Percentiles rank a stretch among this genome's conserved stretches.
phyloP scores from a whole-genome alignment of 2,329 filamentous ascomycete species.

The Leptodontidium sp. region DNA sequence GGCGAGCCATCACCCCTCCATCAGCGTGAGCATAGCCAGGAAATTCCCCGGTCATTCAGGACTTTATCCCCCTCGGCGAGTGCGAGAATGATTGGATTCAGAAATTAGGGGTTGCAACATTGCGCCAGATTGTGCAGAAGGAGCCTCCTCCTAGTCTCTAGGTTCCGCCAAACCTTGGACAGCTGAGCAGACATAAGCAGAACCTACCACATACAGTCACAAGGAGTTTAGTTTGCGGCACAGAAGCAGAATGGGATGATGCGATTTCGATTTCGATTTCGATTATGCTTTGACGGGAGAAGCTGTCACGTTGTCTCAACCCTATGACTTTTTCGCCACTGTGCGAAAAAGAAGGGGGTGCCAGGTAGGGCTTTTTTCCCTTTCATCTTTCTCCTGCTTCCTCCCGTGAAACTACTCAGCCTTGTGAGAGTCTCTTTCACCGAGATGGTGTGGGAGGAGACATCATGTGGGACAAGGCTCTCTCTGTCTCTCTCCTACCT shows the following conservation, averaged over 20 bases:
- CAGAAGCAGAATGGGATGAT: constrained; percentile 12
- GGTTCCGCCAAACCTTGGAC: constrained; percentile 18
- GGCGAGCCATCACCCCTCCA: constrained; percentile 15
- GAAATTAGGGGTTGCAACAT: neutral
- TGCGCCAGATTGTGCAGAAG: constrained; percentile 11
- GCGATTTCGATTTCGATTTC: constrained; percentile 1
- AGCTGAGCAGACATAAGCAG: constrained; percentile 31
- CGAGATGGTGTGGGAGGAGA: constrained; percentile 22
- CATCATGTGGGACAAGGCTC: constrained; percentile 34
- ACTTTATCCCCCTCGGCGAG: constrained; percentile 1
- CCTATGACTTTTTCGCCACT: constrained; percentile 17
- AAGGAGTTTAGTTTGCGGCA: constrained; percentile 12
- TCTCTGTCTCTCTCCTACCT: constrained; percentile 1
- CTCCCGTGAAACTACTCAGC: constrained; percentile 21
- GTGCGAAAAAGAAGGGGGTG: neutral
- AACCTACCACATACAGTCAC: constrained; percentile 22
- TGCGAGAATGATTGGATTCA: constrained; percentile 19
- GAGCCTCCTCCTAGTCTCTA: constrained; percentile 7
- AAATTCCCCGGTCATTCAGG: constrained; percentile 1
- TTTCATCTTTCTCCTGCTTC: neutral
- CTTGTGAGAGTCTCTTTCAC: constrained; percentile 21
- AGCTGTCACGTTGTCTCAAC: constrained; percentile 11
- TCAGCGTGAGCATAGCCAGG: constrained; percentile 21
- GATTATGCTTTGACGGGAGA: constrained; percentile 6
- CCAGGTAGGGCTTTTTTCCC: constrained; percentile 22